Conservation (phyloP, 192 early-diverging fungal genomes). For the Backusella circina region DNA sequence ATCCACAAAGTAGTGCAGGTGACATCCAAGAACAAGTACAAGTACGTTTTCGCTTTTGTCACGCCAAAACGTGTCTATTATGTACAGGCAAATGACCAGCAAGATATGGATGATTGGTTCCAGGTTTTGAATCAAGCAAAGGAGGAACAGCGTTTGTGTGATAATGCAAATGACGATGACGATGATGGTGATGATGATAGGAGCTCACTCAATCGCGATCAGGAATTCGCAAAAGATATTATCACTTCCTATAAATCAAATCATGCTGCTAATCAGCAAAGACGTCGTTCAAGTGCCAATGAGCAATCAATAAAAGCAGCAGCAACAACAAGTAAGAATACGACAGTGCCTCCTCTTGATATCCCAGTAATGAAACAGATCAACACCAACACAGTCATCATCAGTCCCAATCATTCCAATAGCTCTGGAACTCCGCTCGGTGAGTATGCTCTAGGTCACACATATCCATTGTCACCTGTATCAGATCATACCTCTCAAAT, state of each 20-base stretch:
- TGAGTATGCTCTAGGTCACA: slow-evolving; percentile 16
- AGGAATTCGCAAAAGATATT: slow-evolving; percentile 31
- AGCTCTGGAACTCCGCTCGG: neutral
- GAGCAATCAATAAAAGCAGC: neutral
- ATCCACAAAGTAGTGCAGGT: slow-evolving; percentile 71
- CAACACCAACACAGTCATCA: neutral
- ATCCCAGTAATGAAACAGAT: slow-evolving; percentile 7
- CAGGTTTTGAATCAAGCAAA: slow-evolving; percentile 63
- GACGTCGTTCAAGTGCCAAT: slow-evolving; percentile 12
- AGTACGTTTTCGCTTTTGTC: slow-evolving; percentile 71
- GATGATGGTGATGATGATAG: slow-evolving; percentile 14
- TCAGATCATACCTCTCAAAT: slow-evolving; percentile 20
- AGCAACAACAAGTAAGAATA: neutral
- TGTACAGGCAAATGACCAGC: slow-evolving; percentile 52
- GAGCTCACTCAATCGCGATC: slow-evolving; percentile 24
- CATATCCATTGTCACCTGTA: slow-evolving; percentile 27
- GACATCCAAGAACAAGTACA: slow-evolving; percentile 57
- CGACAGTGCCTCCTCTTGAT: slow-evolving; percentile 17
- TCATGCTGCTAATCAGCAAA: slow-evolving; percentile 11
- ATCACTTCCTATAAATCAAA: slow-evolving; percentile 27
- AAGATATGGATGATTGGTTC: slow-evolving; percentile 72
- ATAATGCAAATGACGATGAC: slow-evolving; percentile 1
- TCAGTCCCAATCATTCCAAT: neutral
- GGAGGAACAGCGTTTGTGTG: slow-evolving; percentile 16
- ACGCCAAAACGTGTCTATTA: slow-evolving; percentile 71